Evolutionary conservation across 202 grass and related monocot species (phyloP).

Genomic region (Eragrostis tef): DNA sequence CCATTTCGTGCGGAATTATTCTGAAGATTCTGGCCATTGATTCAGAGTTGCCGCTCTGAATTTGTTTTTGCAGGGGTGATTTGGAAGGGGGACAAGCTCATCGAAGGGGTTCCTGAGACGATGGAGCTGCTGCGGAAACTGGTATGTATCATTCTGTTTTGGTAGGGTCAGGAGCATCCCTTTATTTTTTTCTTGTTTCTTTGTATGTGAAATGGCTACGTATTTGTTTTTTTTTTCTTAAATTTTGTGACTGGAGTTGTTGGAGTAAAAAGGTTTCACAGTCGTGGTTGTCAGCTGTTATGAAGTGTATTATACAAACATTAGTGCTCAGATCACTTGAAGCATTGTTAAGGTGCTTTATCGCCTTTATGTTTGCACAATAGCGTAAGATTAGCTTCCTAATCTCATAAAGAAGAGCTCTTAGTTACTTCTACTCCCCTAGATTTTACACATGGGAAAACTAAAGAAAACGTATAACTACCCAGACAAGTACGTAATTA

Average conservation of each 20-base stretch:
- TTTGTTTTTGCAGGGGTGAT: constrained; percentile 70
- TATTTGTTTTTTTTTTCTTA: background rate
- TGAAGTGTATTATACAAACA: background rate
- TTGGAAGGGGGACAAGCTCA: constrained; percentile 92
- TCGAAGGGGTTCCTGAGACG: constrained; percentile 73
- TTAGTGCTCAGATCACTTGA: background rate
- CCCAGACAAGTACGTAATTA: background rate
- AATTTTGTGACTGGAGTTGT: constrained; percentile 14
- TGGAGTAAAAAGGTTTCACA: background rate
- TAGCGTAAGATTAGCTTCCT: background rate
- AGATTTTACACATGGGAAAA: background rate
- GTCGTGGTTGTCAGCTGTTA: background rate
- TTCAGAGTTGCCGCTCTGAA: background rate
- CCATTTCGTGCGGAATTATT: background rate
- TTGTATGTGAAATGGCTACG: background rate
- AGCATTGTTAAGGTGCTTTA: background rate
- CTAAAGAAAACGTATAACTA: background rate
- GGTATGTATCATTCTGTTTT: constrained; percentile 47
- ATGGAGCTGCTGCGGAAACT: constrained; percentile 68
- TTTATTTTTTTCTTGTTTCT: background rate
- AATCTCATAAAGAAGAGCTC: background rate
- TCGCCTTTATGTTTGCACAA: background rate
- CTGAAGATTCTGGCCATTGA: background rate
- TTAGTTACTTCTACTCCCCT: background rate
- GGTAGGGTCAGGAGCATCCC: background rate